Base-by-base conservation (phyloP, 768 basidiomycete species). In the Butyriboletus loyo region DNA sequence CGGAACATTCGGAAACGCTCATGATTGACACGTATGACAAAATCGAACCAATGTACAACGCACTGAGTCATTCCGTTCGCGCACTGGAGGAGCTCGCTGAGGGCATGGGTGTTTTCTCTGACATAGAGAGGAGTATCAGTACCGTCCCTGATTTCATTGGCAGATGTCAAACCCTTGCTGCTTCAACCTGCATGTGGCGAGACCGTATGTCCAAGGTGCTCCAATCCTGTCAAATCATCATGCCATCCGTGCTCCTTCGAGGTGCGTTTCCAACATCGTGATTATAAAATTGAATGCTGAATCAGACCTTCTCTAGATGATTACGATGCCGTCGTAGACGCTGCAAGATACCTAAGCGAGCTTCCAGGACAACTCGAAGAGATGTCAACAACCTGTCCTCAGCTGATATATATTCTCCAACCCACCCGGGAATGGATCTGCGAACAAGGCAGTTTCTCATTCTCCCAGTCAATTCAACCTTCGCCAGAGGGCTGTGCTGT, bases 41-140 rank as follows among this genome's bases (percentile, higher is more conserved):
- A 21, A 42, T 69, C 1, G 55, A 57, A 46, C 48, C 58, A 4
- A 56, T 71, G 47, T 38, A 48, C 34, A 27, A 54, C 17, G 59
- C 68, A 3, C 35, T 69, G 15, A 22, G 43, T 21, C 46, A 50
- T 24, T 57, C 54, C 35, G 28, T 51, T 10, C 66, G 68, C 45
- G 70, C 75, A 13, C 56, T 79, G 27, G 65, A 71, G 10, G 78
- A 79, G 52, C 62, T 73, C 40, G 65, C 52, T 22, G 64, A 70
- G 28, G 74, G 65, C 19, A 65, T 77, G 34, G 46, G 49, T 7
- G 56, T 62, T 13, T 75, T 74, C 55, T 66, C 65, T 35, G 63
- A 68, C 7, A 59, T 75, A 39, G 63, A 73, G 49, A 63, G 61
- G 27, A 53, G 53, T 22, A 49, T 37, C 9, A 50, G 53, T 7